Evolutionary conservation across 2,329 filamentous ascomycete species (phyloP), one percentile per base, ranked within the genome.

Genomic region (Diatrype stigma): DNA sequence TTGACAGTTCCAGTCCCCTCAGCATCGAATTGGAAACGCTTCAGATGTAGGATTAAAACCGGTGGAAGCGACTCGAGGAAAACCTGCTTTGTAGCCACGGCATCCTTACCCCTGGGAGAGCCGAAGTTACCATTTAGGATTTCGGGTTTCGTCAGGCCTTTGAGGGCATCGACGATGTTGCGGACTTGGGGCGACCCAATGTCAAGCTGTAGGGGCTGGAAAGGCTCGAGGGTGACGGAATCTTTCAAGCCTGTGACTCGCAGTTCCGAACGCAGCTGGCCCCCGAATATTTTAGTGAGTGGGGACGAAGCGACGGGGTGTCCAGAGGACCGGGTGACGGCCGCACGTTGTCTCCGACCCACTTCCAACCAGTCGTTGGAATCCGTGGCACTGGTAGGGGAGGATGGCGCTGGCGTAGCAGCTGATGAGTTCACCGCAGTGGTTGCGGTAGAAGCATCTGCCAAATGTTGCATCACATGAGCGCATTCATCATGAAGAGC

Each of bases 1-100:
- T 99, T 99, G 63, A 96, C 87, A 0, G 91, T 96, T 22, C 91
- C 91, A 42, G 75, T 76, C 6, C 86, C 89, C 51, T 86, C 82
- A 54, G 85, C 89, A 63, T 97, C 91, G 62, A 96, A 97, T 63
- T 96, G 90, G 77, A 99, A 99, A 42, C 94, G 90, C 74, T 99
- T 99, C 40, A 99, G 79, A 65, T 99, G 94, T 8, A 99, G 80
- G 49, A 97, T 96, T 12, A 99, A 80, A 3, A 97, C 89, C 1
- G 91, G 90, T 1, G 94, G 94, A 16, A 97, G 76, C 1, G 85
- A 89, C 63, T 97, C 93, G 56, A 99, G 96, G 60, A 95, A 91
- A 2, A 96, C 86, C 68, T 97, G 94, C 73, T 97, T 99, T 30
- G 89, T 96, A 2, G 90, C 91, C 23, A 82, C 81, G 26, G 86